Conservation (phyloP, 2,329 filamentous ascomycete species). For the Tolypocladium pustulatum region DNA sequence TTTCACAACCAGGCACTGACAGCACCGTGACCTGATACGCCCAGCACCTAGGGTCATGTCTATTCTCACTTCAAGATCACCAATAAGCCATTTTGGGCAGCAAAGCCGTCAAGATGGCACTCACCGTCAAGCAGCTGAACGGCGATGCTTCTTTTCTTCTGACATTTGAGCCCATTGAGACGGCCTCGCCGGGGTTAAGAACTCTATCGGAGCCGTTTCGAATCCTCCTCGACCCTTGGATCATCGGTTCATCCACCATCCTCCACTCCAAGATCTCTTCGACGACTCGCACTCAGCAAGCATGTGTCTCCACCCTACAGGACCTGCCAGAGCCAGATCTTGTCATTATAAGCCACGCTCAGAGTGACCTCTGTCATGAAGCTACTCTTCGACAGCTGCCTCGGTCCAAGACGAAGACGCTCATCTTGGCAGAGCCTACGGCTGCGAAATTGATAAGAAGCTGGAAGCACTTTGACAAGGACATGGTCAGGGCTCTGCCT, state of each 20-base stretch:
- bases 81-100: neutral
- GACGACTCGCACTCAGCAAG: conserved; percentile 41
- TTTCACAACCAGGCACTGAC: neutral
- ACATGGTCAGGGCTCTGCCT: conserved; percentile 32
- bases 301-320: conserved; percentile 43
- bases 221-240: conserved; percentile 64
- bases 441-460: conserved; percentile 54
- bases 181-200: conserved; percentile 1
- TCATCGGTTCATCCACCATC: conserved; percentile 49
- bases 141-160: conserved; percentile 55
- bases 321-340: conserved; percentile 33
- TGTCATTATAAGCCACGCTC: conserved; percentile 34
- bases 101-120: conserved; percentile 37
- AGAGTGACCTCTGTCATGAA: conserved; percentile 60
- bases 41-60: neutral
- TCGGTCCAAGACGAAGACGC: conserved; percentile 37
- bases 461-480: conserved; percentile 57
- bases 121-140: conserved; percentile 54
- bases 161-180: conserved; percentile 45
- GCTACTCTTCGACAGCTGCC: conserved; percentile 56
- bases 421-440: conserved; percentile 55
- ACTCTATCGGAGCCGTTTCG: conserved; percentile 40
- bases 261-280: conserved; percentile 51
- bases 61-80: neutral
- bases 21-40: neutral